Conservation (phyloP, 2,329 filamentous ascomycete genomes). For the Lasiodiplodia sp. region DNA sequence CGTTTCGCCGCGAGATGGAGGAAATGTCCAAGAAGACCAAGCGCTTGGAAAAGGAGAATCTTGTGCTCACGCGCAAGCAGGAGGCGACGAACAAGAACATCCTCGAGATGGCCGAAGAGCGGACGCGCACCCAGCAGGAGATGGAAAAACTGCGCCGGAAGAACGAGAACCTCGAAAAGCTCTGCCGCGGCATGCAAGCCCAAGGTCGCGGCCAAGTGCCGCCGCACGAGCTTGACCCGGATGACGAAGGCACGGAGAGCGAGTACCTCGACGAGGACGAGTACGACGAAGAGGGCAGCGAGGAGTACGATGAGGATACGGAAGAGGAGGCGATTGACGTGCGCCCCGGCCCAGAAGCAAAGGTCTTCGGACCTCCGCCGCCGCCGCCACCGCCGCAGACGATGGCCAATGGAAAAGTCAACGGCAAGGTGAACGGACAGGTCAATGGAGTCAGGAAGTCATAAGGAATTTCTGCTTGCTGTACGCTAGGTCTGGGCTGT, state of each 20-base stretch:
- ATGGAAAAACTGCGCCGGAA: constrained; percentile 82
- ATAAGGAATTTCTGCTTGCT: constrained; percentile 27
- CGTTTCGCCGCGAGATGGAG: constrained; percentile 98
- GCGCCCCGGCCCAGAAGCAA: constrained; percentile 35
- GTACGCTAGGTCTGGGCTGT: constrained; percentile 23
- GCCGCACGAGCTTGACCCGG: constrained; percentile 58
- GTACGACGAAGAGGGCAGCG: constrained; percentile 54
- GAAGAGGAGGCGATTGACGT: constrained; percentile 60
- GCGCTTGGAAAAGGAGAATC: constrained; percentile 94
- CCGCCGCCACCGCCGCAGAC: constrained; percentile 45
- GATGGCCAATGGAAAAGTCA: constrained; percentile 42
- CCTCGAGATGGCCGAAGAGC: constrained; percentile 95
- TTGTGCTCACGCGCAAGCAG: constrained; percentile 88
- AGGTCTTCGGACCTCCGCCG: constrained; percentile 42
- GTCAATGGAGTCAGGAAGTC: constrained; percentile 44
- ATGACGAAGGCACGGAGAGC: constrained; percentile 62
- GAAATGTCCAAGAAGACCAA: constrained; percentile 99
- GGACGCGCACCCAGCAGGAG: constrained; percentile 76
- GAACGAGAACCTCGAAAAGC: constrained; percentile 89
- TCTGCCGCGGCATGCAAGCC: constrained; percentile 95
- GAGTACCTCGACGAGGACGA: constrained; percentile 52
- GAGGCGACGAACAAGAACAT: constrained; percentile 94
- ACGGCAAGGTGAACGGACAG: constrained; percentile 44
- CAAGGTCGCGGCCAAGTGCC: constrained; percentile 80
- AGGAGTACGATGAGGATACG: constrained; percentile 63